These are phyloP conservation scores for Turnera subulata DNA, from an alignment of 345 rosid species.

Conservation along the genomic window DNA sequence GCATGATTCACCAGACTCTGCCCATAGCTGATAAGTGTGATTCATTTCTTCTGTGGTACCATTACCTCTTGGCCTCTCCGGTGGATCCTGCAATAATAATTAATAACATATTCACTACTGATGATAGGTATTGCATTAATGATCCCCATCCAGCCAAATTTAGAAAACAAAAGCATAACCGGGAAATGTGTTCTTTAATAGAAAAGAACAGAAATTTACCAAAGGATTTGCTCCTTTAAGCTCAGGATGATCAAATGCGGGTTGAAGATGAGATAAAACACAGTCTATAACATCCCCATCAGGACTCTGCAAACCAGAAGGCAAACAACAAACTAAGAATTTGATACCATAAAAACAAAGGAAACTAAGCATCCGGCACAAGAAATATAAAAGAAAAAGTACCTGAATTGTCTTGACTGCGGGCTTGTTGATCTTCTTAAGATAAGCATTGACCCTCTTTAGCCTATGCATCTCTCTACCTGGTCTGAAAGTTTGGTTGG, in stretches of 20 bases:
- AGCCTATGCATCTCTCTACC: slow-evolving; percentile 7
- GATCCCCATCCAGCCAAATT: neutral
- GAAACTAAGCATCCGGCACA: no score
- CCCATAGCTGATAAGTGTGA: slow-evolving; percentile 26
- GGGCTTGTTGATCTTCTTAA: slow-evolving; percentile 30
- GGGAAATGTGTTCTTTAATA: neutral
- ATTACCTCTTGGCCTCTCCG: slow-evolving; percentile 23
- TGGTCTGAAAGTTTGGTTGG: slow-evolving; percentile 27
- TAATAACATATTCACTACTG: neutral
- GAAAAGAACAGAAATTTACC: slow-evolving; percentile 14
- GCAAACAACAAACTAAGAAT: slow-evolving; percentile 1
- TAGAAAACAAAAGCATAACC: neutral
- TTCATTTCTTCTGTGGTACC: slow-evolving; percentile 5
- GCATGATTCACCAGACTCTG: slow-evolving; percentile 25
- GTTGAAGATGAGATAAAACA: slow-evolving; percentile 33
- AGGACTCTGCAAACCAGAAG: slow-evolving; percentile 25
- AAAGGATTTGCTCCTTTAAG: slow-evolving; percentile 26
- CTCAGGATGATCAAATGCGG: slow-evolving; percentile 34
- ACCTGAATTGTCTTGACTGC: slow-evolving; percentile 32
- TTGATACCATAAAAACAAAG: no score
- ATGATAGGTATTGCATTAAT: neutral
- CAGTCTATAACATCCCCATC: slow-evolving; percentile 32
- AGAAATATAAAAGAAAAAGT: neutral
- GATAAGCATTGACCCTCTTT: slow-evolving; percentile 25
- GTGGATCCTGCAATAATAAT: slow-evolving; percentile 21